Percentiles rank a stretch among this genome's conserved stretches.
Conservation (phyloP, 1,139 yeast species). For the Martiniozyma asiatica region DNA sequence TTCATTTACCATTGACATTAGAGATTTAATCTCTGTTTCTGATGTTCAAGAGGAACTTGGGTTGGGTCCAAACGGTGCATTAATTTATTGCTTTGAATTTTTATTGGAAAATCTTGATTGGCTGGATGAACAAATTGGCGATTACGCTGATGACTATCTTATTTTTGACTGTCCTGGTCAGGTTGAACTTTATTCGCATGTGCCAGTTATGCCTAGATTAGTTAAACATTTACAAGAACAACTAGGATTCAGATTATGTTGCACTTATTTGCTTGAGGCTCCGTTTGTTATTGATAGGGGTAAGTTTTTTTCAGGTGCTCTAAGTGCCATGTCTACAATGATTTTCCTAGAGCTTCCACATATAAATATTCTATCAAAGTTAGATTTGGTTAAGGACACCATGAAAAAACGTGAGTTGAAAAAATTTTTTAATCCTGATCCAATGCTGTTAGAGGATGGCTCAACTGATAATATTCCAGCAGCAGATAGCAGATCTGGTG, state of each 20-base stretch:
- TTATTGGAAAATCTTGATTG: constrained; percentile 82
- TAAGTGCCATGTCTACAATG: constrained; percentile 98
- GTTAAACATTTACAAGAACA: constrained; percentile 72
- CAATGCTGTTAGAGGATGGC: constrained; percentile 44
- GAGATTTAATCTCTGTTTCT: constrained; percentile 80
- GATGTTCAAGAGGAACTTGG: constrained; percentile 97
- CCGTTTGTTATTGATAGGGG: constrained; percentile 85
- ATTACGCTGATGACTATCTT: constrained; percentile 81
- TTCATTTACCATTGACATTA: constrained; percentile 85
- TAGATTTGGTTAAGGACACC: constrained; percentile 73
- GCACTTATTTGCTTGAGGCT: constrained; percentile 84
- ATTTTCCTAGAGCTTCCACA: constrained; percentile 89
- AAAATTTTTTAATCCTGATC: constrained; percentile 85
- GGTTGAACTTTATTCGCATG: constrained; percentile 88
- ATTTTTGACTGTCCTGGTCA: constrained; percentile 98
- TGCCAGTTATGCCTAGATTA: constrained; percentile 82
- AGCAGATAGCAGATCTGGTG: too few relatives aligned
- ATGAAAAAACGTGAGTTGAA: constrained; percentile 65
- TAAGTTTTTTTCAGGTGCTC: constrained; percentile 89
- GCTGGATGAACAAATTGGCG: constrained; percentile 94
- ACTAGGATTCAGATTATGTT: constrained; percentile 79
- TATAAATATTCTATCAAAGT: constrained; percentile 73
- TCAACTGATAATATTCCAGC: constrained; percentile 25
- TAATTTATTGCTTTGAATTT: constrained; percentile 87
- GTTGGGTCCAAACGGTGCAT: constrained; percentile 92